Percentiles rank a stretch among this genome's conserved stretches.
These are phyloP conservation scores for Tubosaeta sp. DNA, from an alignment of 768 basidiomycete species.

Conservation along the genomic window DNA sequence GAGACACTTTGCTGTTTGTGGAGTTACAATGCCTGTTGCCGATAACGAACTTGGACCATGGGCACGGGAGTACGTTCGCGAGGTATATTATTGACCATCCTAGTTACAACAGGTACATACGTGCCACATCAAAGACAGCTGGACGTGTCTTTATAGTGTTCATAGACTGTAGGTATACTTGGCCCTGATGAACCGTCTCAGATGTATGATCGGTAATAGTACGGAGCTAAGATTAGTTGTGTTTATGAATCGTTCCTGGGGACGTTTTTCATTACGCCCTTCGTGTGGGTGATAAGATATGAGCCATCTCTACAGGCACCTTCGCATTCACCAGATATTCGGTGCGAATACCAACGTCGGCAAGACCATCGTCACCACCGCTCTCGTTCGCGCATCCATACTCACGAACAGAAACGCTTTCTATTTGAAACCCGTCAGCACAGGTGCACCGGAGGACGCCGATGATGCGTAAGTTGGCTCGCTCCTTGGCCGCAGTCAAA, in stretches of 20 bases:
- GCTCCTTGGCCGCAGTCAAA: neutral
- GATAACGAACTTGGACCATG: slow-evolving; percentile 36
- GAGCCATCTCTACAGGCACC: slow-evolving; percentile 80
- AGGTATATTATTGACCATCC: slow-evolving; percentile 23
- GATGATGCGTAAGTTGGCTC: slow-evolving; percentile 68
- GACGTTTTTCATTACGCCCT: neutral
- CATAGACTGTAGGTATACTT: slow-evolving; percentile 9
- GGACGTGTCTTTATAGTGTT: slow-evolving; percentile 25
- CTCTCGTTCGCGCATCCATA: slow-evolving; percentile 77
- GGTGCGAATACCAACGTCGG: slow-evolving; percentile 97
- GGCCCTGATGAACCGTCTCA: neutral
- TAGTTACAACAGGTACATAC: slow-evolving; percentile 14
- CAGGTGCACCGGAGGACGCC: slow-evolving; percentile 73
- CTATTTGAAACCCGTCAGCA: slow-evolving; percentile 90
- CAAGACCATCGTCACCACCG: slow-evolving; percentile 87
- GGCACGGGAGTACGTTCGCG: slow-evolving; percentile 34
- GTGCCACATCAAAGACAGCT: slow-evolving; percentile 19
- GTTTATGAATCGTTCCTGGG: neutral
- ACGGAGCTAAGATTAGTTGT: slow-evolving; percentile 11
- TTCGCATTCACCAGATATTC: slow-evolving; percentile 87
- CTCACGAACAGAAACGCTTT: slow-evolving; percentile 47
- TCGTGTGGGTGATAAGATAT: slow-evolving; percentile 35
- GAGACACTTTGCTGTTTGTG: slow-evolving; percentile 41
- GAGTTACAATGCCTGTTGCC: slow-evolving; percentile 34
- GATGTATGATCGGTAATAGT: slow-evolving; percentile 16